Base-by-base conservation (phyloP, 208 protist species). In the Tetramitus jugosus region DNA sequence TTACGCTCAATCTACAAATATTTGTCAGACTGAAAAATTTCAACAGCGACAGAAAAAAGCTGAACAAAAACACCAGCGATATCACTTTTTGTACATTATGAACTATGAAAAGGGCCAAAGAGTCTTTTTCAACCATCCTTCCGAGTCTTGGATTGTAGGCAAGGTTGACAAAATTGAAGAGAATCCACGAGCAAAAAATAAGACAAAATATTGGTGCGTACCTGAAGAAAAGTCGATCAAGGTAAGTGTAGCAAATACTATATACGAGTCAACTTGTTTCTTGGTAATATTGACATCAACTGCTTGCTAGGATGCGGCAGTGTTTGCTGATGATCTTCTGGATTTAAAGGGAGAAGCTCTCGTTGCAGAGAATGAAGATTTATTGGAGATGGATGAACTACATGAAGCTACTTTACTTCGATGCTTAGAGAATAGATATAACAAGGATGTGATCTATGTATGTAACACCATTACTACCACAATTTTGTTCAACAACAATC, bases 361-460 rank as follows among this genome's bases (percentile, higher is more conserved):
- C 1, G 35, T 6, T 13, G 80, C 80, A 60, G 17, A 79, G 29
- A 68, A 77, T 43, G 80, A 87, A 74, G 84, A 87, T 67, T 65
- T 87, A 31, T 77, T 87, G 13, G n/a, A 76, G 29, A 60, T 87
- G 7, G 84, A 76, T 29, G 67, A 85, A 20, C 53, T 87, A n/a
- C 83, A 87, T 53, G 84, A 87, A 49, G 78, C 81, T 29, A 52
- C 83, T 13, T 42, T 87, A 23, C 65, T 87, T 29, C 75, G 75
- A 39, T 86, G 83, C 65, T 33, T 87, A 35, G 69, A 82, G 37
- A 81, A 80, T 33, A 74, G 84, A 1, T 86, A 86, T 65, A 84
- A 85, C 43, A 64, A 85, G n/a, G 81, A 87, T 60, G 56, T 83
- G 13, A 81, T 86, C 33, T 87, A 87, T 52, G 86, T n/a, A n/a